These are phyloP conservation scores for Termitomyces sp. DNA, from an alignment of 768 basidiomycete genomes.

Conservation along the genomic window DNA sequence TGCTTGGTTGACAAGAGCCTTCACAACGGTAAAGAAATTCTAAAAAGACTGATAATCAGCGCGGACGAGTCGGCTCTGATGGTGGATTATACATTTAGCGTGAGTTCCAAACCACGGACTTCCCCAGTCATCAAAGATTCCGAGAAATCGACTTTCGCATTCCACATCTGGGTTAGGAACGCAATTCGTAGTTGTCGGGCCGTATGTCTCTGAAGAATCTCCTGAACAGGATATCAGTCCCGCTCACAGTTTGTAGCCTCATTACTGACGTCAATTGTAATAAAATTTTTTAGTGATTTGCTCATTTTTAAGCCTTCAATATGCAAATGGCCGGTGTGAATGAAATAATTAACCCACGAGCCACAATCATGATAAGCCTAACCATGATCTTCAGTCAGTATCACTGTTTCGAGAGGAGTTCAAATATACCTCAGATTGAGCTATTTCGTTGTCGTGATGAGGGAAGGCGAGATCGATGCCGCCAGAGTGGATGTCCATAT, in stretches of 20 bases:
- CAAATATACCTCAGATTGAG: slow-evolving; percentile 80
- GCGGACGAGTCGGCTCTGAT: slow-evolving; percentile 1
- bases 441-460: slow-evolving; percentile 98
- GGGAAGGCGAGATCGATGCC: slow-evolving; percentile 98
- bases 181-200: slow-evolving; percentile 88
- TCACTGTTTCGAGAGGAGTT: neutral
- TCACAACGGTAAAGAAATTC: slow-evolving; percentile 93
- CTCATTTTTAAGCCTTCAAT: slow-evolving; percentile 99
- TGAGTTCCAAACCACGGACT: slow-evolving; percentile 77
- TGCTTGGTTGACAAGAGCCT: slow-evolving; percentile 65
- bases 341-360: slow-evolving; percentile 98
- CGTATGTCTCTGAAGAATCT: slow-evolving; percentile 77
- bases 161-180: slow-evolving; percentile 91
- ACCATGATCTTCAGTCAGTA: neutral
- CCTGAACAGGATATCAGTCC: slow-evolving; percentile 37
- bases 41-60: slow-evolving; percentile 24
- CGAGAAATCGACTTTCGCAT: slow-evolving; percentile 90
- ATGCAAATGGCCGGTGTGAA: slow-evolving; percentile 97
- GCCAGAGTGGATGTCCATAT: slow-evolving; percentile 97
- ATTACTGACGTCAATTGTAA: slow-evolving; percentile 80
- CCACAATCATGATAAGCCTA: slow-evolving; percentile 91
- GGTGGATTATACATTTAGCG: slow-evolving; percentile 66
- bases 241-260: neutral
- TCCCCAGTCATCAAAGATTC: slow-evolving; percentile 86
- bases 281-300: slow-evolving; percentile 98